These are phyloP conservation scores for Plasmodium cynomolgi DNA, from an alignment of 169 alveolate genomes.

Conservation along the genomic window DNA sequence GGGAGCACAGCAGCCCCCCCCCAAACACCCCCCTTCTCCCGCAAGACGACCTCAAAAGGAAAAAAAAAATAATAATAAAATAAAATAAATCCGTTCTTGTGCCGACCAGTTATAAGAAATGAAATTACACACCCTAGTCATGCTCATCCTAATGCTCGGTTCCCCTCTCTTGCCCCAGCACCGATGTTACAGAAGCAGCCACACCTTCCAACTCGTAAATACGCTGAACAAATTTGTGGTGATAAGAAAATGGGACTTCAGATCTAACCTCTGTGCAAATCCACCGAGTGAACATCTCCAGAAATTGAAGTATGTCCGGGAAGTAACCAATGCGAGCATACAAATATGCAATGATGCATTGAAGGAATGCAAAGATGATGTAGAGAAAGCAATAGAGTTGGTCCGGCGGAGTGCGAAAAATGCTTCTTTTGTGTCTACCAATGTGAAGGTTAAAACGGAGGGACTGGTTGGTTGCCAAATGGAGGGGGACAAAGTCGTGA, in stretches of 20 bases:
- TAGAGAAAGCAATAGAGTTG: constrained; percentile 51
- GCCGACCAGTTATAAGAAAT: constrained; percentile 5
- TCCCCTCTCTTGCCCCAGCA: background rate
- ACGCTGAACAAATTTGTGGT: background rate
- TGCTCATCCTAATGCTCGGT: background rate
- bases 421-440: constrained; percentile 19
- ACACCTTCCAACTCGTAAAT: background rate
- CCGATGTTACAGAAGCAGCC: constrained; percentile 13
- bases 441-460: constrained; percentile 47
- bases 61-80: too few relatives aligned
- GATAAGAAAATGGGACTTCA: background rate
- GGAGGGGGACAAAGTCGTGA: background rate
- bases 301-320: constrained; percentile 44
- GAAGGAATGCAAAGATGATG: constrained; percentile 46
- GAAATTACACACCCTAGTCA: background rate
- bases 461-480: constrained; percentile 30
- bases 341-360: constrained; percentile 58
- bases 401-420: constrained; percentile 37
- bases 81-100: background rate
- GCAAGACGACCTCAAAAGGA: background rate
- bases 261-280: background rate
- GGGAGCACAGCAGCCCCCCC: background rate
- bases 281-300: constrained; percentile 32
- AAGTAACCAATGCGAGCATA: constrained; percentile 65
- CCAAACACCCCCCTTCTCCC: background rate